A percentile compares a stretch with the other conserved stretches of the same genome.
These are phyloP conservation scores for Acer campestre DNA, from an alignment of 345 rosid species.

Conservation along the genomic window DNA sequence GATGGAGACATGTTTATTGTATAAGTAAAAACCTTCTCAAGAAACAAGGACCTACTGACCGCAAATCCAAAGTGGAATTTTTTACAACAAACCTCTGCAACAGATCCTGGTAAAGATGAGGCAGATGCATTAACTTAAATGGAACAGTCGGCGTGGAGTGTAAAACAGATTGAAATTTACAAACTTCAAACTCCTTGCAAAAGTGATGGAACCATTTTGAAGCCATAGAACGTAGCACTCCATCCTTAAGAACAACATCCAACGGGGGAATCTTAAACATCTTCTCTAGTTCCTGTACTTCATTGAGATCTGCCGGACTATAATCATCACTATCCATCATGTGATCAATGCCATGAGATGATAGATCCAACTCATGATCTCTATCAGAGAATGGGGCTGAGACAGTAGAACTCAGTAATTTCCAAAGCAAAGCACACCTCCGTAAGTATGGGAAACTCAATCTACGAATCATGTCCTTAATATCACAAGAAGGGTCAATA, in stretches of 20 bases:
- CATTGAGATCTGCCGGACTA: conserved; percentile 51
- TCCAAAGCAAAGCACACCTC: conserved; percentile 95
- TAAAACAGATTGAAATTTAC: conserved; percentile 35
- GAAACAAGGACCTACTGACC: conserved; percentile 9
- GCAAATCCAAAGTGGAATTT: conserved; percentile 17
- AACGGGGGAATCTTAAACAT: conserved; percentile 76
- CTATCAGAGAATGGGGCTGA: conserved; percentile 51
- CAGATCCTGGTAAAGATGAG: conserved; percentile 80
- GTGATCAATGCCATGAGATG: conserved; percentile 36
- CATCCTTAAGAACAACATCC: conserved; percentile 56
- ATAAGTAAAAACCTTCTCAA: conserved; percentile 9
- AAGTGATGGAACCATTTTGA: conserved; percentile 74
- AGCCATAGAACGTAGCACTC: conserved; percentile 44
- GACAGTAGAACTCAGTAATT: conserved; percentile 55
- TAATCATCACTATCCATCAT: conserved; percentile 38
- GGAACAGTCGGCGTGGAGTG: conserved; percentile 67
- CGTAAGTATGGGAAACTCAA: conserved; percentile 81
- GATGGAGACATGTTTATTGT: conserved; percentile 23
- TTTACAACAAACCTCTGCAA: conserved; percentile 65
- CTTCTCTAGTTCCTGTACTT: conserved; percentile 65
- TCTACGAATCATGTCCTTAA: conserved; percentile 54
- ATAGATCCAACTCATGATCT: conserved; percentile 35
- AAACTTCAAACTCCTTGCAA: conserved; percentile 39
- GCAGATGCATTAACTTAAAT: conserved; percentile 81
- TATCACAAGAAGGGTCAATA: conserved; percentile 49